A percentile compares a stretch with the other conserved stretches of the same genome.
These are phyloP conservation scores for Naganishia vaughanmartiniae DNA, from an alignment of 768 basidiomycete genomes.

Conservation along the genomic window DNA sequence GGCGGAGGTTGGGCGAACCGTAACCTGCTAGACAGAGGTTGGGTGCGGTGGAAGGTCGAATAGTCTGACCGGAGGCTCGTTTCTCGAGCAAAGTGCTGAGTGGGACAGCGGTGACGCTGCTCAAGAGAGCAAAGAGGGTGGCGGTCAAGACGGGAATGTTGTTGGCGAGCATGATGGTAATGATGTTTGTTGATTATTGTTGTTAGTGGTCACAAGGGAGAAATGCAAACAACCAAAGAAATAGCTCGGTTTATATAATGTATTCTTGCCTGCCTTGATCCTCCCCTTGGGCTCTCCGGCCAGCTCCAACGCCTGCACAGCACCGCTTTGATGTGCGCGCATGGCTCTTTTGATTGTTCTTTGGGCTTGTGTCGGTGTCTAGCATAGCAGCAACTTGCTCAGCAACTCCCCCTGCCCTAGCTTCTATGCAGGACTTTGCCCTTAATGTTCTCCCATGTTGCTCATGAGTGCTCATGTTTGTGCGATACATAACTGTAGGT, in stretches of 20 bases:
- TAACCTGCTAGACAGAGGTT: slow-evolving; percentile 20
- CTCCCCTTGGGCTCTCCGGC: too few relatives aligned
- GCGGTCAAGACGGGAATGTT: slow-evolving; percentile 24
- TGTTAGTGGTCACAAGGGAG: not conserved
- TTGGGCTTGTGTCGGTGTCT: too few relatives aligned
- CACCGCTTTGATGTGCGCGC: too few relatives aligned
- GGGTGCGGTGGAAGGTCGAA: slow-evolving; percentile 23
- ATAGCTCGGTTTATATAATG: not conserved
- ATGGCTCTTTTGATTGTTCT: too few relatives aligned
- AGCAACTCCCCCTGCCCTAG: too few relatives aligned
- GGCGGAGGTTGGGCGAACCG: slow-evolving; percentile 13
- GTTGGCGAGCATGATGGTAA: slow-evolving; percentile 20
- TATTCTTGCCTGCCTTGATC: too few relatives aligned
- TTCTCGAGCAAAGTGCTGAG: slow-evolving; percentile 9
- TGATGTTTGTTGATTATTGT: not conserved
- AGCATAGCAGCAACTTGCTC: too few relatives aligned
- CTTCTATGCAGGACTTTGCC: too few relatives aligned
- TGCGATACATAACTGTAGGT: not conserved
- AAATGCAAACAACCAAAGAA: not conserved
- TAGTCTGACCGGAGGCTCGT: slow-evolving; percentile 15
- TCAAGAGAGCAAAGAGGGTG: slow-evolving; percentile 9
- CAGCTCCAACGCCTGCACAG: too few relatives aligned
- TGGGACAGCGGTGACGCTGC: slow-evolving; percentile 13
- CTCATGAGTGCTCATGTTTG: not conserved
- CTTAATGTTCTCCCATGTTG: too few relatives aligned